Conservation (phyloP, 208 protist species). For the Acanthamoeba castellanii region DNA sequence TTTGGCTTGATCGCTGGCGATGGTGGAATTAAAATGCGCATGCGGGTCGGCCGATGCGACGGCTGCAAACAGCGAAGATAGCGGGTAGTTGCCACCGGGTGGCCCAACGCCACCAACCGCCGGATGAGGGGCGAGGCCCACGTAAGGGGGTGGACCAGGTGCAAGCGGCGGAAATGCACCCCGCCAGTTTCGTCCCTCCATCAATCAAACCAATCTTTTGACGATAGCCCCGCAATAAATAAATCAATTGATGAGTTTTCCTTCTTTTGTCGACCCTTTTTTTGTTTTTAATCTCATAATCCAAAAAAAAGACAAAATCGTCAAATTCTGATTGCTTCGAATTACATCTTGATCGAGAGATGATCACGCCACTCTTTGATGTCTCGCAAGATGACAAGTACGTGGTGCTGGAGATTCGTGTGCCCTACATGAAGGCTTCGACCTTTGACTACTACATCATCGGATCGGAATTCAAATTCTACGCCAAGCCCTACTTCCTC, state of each 20-base stretch:
- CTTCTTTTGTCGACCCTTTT: background rate
- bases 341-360: no score
- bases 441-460: slow-evolving; percentile 69
- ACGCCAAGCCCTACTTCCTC: slow-evolving; percentile 67
- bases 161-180: background rate
- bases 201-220: background rate
- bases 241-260: no score
- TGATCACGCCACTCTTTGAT: slow-evolving; percentile 66
- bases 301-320: no score
- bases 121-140: background rate
- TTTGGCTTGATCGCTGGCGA: background rate
- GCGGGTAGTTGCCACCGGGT: background rate
- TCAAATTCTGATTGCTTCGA: no score
- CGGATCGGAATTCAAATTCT: slow-evolving; percentile 42
- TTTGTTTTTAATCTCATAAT: background rate
- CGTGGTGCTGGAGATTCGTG: background rate
- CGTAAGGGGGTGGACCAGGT: background rate
- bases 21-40: no score
- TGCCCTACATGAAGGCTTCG: slow-evolving; percentile 64
- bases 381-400: slow-evolving; percentile 56
- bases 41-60: background rate
- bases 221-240: no score
- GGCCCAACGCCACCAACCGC: no score
- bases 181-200: background rate
- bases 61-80: background rate